Conservation (phyloP, 2,329 filamentous ascomycete species). For the Pseudogymnoascus pannorum region DNA sequence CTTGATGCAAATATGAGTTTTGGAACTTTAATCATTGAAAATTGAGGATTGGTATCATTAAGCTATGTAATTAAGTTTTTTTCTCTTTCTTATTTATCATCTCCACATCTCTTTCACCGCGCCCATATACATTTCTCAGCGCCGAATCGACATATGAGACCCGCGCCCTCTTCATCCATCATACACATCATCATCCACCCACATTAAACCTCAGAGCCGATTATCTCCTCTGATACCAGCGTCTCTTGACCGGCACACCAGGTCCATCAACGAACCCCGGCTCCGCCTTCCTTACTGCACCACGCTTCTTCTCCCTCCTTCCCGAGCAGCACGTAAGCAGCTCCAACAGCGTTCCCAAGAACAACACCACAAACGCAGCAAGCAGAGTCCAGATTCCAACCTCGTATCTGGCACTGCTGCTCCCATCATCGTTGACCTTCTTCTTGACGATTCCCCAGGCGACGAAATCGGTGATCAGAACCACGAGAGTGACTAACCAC, state of each 20-base stretch:
- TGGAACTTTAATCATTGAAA: background rate
- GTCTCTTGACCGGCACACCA: background rate
- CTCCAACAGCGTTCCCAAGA: conserved; percentile 49
- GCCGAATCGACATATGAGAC: background rate
- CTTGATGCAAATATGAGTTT: background rate
- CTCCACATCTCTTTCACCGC: background rate
- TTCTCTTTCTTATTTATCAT: no score
- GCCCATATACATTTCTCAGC: background rate
- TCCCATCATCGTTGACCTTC: conserved; percentile 42
- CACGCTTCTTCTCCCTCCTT: background rate
- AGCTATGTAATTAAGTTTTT: background rate
- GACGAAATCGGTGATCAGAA: conserved; percentile 50
- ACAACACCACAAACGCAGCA: conserved; percentile 45
- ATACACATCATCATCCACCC: background rate
- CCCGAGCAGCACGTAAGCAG: conserved; percentile 51
- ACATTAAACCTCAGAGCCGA: background rate
- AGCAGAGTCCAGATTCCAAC: conserved; percentile 53
- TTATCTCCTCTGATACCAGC: background rate
- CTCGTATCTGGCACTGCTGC: conserved; percentile 41
- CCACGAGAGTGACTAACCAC: conserved; percentile 42
- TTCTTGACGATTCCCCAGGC: conserved; percentile 46
- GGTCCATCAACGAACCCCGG: background rate
- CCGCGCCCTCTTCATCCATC: background rate
- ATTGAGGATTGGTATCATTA: background rate
- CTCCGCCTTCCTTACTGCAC: background rate